These are phyloP conservation scores for Gossypium raimondii DNA, from an alignment of 345 rosid genomes.

Conservation along the genomic window DNA sequence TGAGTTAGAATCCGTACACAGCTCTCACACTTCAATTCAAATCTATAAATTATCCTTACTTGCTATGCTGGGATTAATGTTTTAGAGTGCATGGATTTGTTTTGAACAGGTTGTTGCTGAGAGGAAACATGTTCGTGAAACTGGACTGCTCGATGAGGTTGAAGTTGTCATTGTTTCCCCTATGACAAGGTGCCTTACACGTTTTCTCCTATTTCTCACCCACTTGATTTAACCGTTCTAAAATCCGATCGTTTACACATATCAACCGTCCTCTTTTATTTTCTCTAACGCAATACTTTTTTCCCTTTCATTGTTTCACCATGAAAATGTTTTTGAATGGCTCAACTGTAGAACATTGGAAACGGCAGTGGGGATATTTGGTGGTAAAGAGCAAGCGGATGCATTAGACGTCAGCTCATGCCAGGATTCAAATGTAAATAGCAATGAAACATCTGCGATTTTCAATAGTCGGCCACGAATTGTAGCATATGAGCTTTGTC, in stretches of 20 bases:
- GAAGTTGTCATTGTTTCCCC: conserved; percentile 68
- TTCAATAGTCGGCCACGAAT: conserved; percentile 37
- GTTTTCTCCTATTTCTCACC: not conserved
- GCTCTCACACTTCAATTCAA: not conserved
- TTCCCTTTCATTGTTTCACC: no score
- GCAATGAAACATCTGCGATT: conserved; percentile 39
- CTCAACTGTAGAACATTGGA: conserved; percentile 54
- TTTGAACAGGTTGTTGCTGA: conserved; percentile 49
- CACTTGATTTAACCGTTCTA: no score
- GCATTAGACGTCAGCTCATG: conserved; percentile 29
- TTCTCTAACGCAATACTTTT: no score
- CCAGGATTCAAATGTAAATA: conserved; percentile 42
- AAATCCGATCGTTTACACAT: no score
- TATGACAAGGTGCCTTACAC: conserved; percentile 42
- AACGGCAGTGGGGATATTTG: conserved; percentile 67
- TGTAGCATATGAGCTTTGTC: conserved; percentile 51
- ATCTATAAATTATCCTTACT: not conserved
- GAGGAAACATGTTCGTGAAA: conserved; percentile 43
- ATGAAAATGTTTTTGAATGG: not conserved
- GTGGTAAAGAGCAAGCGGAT: conserved; percentile 33
- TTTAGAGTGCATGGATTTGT: not conserved
- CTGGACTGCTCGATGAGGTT: conserved; percentile 39
- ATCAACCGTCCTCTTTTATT: no score
- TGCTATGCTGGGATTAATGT: not conserved
- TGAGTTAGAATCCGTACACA: not conserved